These are phyloP conservation scores for Tylopilus balloui DNA, from an alignment of 768 basidiomycete genomes.

Conservation along the genomic window DNA sequence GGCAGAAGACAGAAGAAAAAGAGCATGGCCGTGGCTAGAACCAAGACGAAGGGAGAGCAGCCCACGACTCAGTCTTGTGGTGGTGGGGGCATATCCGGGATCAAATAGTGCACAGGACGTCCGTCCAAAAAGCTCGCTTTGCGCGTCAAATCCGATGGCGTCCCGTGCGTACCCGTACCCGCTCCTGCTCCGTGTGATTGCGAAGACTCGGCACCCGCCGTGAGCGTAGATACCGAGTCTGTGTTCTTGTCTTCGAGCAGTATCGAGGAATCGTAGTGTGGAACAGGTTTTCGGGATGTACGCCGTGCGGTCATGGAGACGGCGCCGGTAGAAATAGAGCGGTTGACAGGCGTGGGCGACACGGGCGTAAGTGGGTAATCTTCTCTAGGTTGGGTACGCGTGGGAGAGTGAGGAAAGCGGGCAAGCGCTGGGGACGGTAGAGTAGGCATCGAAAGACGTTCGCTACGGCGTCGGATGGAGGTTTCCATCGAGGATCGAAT, in stretches of 20 bases:
- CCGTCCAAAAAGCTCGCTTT: constrained; percentile 46
- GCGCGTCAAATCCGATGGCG: constrained; percentile 29
- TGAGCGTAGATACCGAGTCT: constrained; percentile 22
- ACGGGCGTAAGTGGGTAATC: constrained; percentile 32
- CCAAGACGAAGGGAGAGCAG: background rate
- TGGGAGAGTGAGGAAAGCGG: constrained; percentile 16
- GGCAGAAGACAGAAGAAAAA: background rate
- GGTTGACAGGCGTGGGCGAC: constrained; percentile 19
- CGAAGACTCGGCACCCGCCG: constrained; percentile 25
- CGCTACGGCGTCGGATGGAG: constrained; percentile 22
- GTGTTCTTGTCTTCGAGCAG: constrained; percentile 19
- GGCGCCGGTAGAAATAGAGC: constrained; percentile 26
- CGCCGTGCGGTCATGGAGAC: constrained; percentile 27
- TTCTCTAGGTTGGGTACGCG: constrained; percentile 14
- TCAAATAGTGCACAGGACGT: constrained; percentile 51
- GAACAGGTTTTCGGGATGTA: constrained; percentile 53
- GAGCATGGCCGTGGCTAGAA: background rate
- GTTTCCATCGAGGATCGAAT: constrained; percentile 32
- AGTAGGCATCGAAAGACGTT: constrained; percentile 30
- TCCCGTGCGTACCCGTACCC: constrained; percentile 6
- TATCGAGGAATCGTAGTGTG: constrained; percentile 40
- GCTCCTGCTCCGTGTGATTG: constrained; percentile 25
- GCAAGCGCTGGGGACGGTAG: constrained; percentile 14
- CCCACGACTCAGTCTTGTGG: constrained; percentile 23
- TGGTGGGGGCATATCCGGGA: constrained; percentile 52